Evolutionary conservation across 345 rosid genomes (phyloP).

Genomic region (Eucalyptus paniculata): DNA sequence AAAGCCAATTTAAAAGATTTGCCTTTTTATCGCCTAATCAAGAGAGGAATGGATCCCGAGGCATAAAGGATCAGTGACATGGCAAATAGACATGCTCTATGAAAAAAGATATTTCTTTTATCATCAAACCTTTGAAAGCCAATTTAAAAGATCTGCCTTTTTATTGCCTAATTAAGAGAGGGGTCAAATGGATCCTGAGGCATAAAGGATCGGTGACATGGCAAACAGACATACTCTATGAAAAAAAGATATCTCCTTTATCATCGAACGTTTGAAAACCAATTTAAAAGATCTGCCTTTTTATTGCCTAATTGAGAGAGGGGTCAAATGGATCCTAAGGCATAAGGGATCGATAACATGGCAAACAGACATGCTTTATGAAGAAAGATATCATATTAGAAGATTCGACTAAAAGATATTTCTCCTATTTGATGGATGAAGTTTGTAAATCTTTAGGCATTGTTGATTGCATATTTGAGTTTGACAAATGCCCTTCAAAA

Average conservation of each 20-base stretch:
- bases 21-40: not conserved
- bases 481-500: no score
- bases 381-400: no score
- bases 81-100: not conserved
- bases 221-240: no score
- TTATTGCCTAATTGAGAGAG: not conserved
- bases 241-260: no score
- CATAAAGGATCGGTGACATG: not conserved
- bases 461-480: not conserved
- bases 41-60: not conserved
- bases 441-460: not conserved
- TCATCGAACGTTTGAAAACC: not conserved
- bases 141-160: no score
- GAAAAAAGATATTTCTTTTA: not conserved
- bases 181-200: not conserved
- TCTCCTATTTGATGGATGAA: no score
- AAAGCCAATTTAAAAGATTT: not conserved
- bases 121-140: not conserved
- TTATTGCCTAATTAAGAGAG: not conserved
- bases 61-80: not conserved
- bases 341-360: not conserved
- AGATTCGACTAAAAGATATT: no score
- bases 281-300: not conserved
- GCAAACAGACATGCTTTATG: not conserved
- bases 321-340: not conserved